Percentiles rank a stretch among this genome's conserved stretches.
phyloP scores from a whole-genome alignment of 345 rosid species.

The Leavenworthia alabamica region DNA sequence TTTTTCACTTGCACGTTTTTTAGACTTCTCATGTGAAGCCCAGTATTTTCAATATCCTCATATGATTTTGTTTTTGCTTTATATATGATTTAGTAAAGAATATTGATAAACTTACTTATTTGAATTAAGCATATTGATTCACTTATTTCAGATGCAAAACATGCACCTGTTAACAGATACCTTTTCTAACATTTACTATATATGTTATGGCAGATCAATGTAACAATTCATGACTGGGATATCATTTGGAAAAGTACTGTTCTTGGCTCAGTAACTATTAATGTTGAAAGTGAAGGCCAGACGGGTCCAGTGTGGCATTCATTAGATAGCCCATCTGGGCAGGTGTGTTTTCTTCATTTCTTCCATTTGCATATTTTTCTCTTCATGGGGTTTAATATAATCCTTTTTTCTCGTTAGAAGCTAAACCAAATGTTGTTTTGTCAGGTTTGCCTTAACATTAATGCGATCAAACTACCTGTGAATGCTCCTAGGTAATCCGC shows the following conservation, averaged over 20 bases:
- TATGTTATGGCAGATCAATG: too few species aligned
- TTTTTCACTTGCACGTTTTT: too few species aligned
- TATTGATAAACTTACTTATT: too few species aligned
- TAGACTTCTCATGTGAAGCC: background rate
- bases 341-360: constrained; percentile 52
- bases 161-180: background rate
- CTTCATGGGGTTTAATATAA: background rate
- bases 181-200: background rate
- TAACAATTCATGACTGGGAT: too few species aligned
- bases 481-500: constrained; percentile 59
- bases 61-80: too few species aligned
- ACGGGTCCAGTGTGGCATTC: constrained; percentile 84
- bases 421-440: constrained; percentile 20
- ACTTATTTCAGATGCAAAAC: background rate
- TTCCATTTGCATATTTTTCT: too few species aligned
- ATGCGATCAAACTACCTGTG: constrained; percentile 52
- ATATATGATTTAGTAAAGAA: background rate
- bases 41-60: too few species aligned
- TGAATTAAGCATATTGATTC: background rate
- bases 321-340: constrained; percentile 89
- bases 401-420: constrained; percentile 1
- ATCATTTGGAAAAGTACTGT: constrained; percentile 72
- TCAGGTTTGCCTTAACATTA: constrained; percentile 93
- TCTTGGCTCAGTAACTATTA: constrained; percentile 27
- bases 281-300: constrained; percentile 37